Evolutionary conservation across 805 yeast species (phyloP), one percentile per base, ranked within the genome.

Genomic region (Candida montana): DNA sequence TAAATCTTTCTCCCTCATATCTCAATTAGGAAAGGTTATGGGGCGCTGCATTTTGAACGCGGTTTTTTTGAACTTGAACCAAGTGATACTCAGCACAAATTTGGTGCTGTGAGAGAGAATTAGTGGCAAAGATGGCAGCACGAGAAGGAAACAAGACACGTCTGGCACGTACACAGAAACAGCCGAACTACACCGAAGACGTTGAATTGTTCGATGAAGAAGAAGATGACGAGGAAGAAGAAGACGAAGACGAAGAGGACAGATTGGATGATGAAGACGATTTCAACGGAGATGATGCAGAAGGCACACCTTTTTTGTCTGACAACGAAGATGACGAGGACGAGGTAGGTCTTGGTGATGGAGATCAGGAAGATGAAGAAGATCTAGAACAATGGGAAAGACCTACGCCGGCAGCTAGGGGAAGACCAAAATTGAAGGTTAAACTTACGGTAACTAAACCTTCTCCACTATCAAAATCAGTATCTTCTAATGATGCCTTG

Each of bases 271-370:
- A 33, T 4, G 36, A 33, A 18, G 42, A 28, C 15, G 41, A 36
- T 5, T 23, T n/a, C 9, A 11, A 23, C 4, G 32, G 11, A 6
- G 31, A 30, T 4, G 28, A 35, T n/a, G 13, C 32, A 3, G 44
- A 40, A 7, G 35, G 31, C n/a, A 27, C 31, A 5, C 44, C 43
- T 2, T 23, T 21, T 3, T 35, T 40, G 3, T 49, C 51, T 4
- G 47, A 51, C 4, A 49, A 49, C 10, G 52, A 46, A 13, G 46
- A 40, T 7, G 47, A 45, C 10, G 45, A 34, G n/a, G 51, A 46
- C 4, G 49, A 46, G 5, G 53, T 48, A 13, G 50, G 45, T 1
- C 50, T 42, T 3, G 46, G 42, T 4, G 43, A 38, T 3, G 28
- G 20, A 7, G n/a, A n/a, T n/a, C n/a, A n/a, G n/a, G 50, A 41